phyloP scores from a whole-genome alignment of 2,329 filamentous ascomycete genomes.

The Penicillium brevicompactum region DNA sequence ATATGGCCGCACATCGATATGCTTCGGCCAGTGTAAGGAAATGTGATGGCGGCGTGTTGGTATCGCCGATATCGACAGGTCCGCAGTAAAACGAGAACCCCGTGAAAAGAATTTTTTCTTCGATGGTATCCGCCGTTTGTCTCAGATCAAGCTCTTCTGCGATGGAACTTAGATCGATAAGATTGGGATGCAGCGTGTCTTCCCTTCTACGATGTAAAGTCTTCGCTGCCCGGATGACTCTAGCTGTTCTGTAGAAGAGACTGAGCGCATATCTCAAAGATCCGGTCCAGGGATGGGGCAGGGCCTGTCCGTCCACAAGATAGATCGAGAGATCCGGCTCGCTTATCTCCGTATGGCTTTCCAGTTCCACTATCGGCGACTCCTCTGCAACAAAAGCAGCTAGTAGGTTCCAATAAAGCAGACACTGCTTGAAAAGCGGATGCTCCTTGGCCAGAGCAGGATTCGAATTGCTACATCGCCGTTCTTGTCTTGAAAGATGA shows the following conservation, averaged over 20 bases:
- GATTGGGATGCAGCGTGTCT: constrained; percentile 11
- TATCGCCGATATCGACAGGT: constrained; percentile 25
- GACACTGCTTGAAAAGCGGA: constrained; percentile 24
- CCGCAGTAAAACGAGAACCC: constrained; percentile 25
- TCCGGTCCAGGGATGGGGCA: constrained; percentile 26
- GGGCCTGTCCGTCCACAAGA: constrained; percentile 22
- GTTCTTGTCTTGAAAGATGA: constrained; percentile 19
- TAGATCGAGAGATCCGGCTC: constrained; percentile 22
- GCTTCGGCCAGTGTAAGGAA: constrained; percentile 25
- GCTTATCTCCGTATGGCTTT: constrained; percentile 14
- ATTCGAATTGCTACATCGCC: constrained; percentile 16
- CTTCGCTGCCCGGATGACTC: constrained; percentile 18
- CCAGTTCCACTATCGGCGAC: constrained; percentile 19
- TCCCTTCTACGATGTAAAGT: constrained; percentile 15
- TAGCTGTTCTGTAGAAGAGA: constrained; percentile 22
- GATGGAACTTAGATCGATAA: constrained; percentile 20
- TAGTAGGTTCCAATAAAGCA: constrained; percentile 26
- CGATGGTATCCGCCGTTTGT: constrained; percentile 20
- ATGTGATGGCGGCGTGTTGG: constrained; percentile 24
- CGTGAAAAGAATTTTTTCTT: constrained; percentile 22
- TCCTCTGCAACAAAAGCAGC: constrained; percentile 26
- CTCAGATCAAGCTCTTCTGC: constrained; percentile 22
- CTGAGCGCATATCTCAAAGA: constrained; percentile 21
- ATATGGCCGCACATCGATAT: constrained; percentile 23
- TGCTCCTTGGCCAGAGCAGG: constrained; percentile 24